Base-by-base conservation (phyloP, 495 filamentous ascomycete species). In the Tuber microsphaerosporum region DNA sequence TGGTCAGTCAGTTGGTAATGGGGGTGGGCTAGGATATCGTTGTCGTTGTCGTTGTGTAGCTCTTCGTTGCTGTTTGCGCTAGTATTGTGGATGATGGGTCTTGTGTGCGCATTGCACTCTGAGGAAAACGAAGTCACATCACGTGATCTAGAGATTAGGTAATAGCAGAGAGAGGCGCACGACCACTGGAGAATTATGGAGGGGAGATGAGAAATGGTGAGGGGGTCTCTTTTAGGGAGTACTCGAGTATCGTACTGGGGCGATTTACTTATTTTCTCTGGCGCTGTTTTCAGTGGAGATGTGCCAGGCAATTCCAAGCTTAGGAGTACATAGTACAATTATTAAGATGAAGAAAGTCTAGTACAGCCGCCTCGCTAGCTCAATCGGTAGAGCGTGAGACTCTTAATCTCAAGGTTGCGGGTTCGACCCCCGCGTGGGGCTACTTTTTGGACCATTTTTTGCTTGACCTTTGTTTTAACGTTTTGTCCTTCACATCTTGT, bases 331-430 rank as follows among this genome's bases (percentile, higher is more conserved):
- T 12, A 20, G n/a, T n/a, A n/a, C 0, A n/a, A n/a, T 7, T n/a
- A n/a, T n/a, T n/a, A 0, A n/a, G n/a, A 2, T 10, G 22, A 4
- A 16, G 22, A 4, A 16, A 26, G 2, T 5, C 31, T 26, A 31
- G 2, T 26, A 37, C 34, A 61, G n/a, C 3, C 16, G 79, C 79
- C 79, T 81, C 79, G 79, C 79, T 87, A 87, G 86, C 85, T 87
- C 86, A 87, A 87, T 87, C 86, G 85, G 86, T 86, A 87, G 86
- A 87, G 86, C 86, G 86, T 87, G 83, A 87, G 86, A 87, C 86
- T 88, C 86, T 87, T 87, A 75, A 87, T 86, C 86, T 87, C 85
- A 87, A 88, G 85, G 86, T 84, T 87, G 85, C 83, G 86, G 86
- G 85, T 88, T 87, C 85, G 85, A 88, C 85, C 86, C 86, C 86